Evolutionary conservation across 768 basidiomycete species (phyloP).

Genomic region (Tulasnella sp.): DNA sequence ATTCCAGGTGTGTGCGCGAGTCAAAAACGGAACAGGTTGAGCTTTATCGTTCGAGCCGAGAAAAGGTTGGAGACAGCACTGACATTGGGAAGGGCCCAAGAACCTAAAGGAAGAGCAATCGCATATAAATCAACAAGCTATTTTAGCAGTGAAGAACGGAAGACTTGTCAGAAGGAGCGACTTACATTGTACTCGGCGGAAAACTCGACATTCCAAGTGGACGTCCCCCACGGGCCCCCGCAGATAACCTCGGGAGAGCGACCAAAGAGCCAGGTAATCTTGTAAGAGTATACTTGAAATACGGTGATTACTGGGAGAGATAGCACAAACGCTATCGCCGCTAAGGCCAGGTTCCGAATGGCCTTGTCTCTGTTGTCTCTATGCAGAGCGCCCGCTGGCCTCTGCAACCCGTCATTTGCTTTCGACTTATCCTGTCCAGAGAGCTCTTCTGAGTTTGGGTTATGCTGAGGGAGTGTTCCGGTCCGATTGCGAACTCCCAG

Average conservation of each 20-base stretch:
- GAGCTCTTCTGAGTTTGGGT: neutral
- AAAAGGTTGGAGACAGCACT: neutral
- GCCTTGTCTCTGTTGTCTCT: neutral
- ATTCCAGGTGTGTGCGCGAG: neutral
- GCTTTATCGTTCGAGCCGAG: too few relatives aligned
- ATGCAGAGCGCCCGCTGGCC: neutral
- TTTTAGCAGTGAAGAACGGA: neutral
- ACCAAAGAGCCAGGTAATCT: neutral
- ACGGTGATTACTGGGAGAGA: neutral
- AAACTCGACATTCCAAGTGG: neutral
- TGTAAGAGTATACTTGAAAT: neutral
- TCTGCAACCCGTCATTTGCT: neutral
- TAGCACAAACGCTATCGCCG: neutral
- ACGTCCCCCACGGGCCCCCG: neutral
- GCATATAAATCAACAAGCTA: neutral
- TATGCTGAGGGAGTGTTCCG: too few relatives aligned
- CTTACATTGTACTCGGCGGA: neutral
- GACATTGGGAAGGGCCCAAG: conserved; percentile 4
- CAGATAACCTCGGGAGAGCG: neutral
- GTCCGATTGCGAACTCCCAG: too few relatives aligned
- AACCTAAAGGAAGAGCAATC: neutral
- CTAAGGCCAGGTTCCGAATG: neutral
- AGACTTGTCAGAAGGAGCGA: too few relatives aligned
- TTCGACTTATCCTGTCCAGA: neutral
- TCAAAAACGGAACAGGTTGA: neutral